Conservation (phyloP, 2,329 filamentous ascomycete species). For the Microdochium trichocladiopsis region DNA sequence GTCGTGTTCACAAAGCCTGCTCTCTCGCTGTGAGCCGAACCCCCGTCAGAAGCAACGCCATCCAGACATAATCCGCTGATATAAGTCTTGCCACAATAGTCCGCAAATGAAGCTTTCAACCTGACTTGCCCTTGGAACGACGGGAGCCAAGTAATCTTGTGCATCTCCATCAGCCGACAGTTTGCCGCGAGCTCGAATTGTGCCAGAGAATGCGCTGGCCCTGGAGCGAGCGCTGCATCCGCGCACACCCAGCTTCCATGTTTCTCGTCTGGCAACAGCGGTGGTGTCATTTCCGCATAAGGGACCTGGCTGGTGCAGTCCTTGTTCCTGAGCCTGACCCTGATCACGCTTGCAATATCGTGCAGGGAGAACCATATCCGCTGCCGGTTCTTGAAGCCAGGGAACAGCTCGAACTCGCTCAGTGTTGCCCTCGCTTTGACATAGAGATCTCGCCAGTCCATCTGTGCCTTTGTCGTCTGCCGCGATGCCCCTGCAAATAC, state of each 20-base stretch:
- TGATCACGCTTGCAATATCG: conserved; percentile 6
- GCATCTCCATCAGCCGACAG: conserved; percentile 10
- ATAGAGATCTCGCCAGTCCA: conserved; percentile 12
- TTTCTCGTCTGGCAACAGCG: not conserved
- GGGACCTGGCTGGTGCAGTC: conserved; percentile 1
- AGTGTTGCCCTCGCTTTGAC: conserved; percentile 7
- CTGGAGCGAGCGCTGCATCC: conserved; percentile 1
- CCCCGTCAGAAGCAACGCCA: not conserved
- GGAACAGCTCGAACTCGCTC: conserved; percentile 5
- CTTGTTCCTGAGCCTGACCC: conserved; percentile 8
- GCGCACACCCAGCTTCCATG: conserved; percentile 1
- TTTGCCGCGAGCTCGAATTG: conserved; percentile 3
- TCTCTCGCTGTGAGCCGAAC: not conserved
- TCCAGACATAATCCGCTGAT: conserved; percentile 10
- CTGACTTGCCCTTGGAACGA: not conserved
- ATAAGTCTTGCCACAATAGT: conserved; percentile 5
- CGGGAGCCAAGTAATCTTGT: conserved; percentile 4
- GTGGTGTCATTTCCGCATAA: conserved; percentile 1
- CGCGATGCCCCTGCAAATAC: conserved; percentile 9
- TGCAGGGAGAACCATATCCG: conserved; percentile 9
- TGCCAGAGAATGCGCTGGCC: not conserved
- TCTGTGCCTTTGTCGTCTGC: conserved; percentile 4
- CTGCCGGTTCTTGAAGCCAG: conserved; percentile 10
- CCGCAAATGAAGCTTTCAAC: conserved; percentile 8
- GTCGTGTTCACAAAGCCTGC: conserved; percentile 6